A percentile compares a stretch with the other conserved stretches of the same genome.
phyloP scores from a whole-genome alignment of 495 filamentous ascomycete genomes.

The Aspergillus conjunctus region DNA sequence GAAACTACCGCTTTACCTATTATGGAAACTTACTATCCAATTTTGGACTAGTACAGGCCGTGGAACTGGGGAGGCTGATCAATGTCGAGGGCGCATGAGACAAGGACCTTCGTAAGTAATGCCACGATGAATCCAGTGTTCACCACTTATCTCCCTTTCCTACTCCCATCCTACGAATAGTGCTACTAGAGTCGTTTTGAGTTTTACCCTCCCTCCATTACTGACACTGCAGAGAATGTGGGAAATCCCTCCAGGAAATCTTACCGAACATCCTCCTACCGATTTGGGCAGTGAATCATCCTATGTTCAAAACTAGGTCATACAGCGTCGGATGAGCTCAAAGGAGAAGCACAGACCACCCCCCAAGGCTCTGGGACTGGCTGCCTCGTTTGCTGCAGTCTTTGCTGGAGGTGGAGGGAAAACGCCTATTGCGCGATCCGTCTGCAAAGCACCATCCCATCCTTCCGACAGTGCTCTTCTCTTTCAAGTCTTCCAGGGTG shows the following conservation, averaged over 20 bases:
- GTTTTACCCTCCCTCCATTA: background rate
- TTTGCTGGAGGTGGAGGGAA: slow-evolving; percentile 16
- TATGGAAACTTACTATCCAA: background rate
- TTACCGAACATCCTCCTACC: slow-evolving; percentile 7
- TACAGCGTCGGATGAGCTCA: slow-evolving; percentile 1
- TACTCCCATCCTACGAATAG: background rate
- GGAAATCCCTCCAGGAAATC: background rate
- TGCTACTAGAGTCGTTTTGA: background rate
- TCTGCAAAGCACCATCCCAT: background rate
- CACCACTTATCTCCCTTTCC: background rate
- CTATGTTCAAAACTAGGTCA: slow-evolving; percentile 5
- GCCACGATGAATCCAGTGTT: no score
- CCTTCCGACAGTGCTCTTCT: no score
- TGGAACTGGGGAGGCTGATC: background rate
- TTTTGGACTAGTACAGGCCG: background rate
- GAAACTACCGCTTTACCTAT: background rate
- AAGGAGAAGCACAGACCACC: slow-evolving; percentile 20
- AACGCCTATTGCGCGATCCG: slow-evolving; percentile 12
- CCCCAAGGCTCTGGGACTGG: slow-evolving; percentile 21
- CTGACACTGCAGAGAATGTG: background rate
- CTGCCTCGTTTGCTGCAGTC: slow-evolving; percentile 21
- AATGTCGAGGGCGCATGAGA: no score
- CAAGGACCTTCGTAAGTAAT: no score
- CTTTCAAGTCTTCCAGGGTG: no score
- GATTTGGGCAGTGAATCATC: slow-evolving; percentile 20